Percentiles rank a stretch among this genome's conserved stretches.
phyloP scores from a whole-genome alignment of 192 early-diverging fungal genomes.

The Backusella psychrophila region DNA sequence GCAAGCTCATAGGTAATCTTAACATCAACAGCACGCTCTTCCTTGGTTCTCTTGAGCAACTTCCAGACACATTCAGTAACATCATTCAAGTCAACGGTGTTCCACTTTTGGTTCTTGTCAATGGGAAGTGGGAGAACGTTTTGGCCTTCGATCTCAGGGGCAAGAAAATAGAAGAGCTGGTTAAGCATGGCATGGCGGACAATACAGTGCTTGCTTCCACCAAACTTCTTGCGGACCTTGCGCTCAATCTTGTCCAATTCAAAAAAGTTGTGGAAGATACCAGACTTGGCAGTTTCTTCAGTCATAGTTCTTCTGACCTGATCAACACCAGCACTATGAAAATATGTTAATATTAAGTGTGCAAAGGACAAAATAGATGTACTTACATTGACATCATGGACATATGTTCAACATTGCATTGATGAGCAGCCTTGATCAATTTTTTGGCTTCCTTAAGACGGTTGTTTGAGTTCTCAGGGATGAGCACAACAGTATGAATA shows the following conservation, averaged over 20 bases:
- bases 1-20: slow-evolving; percentile 11
- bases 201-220: background rate
- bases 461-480: slow-evolving; percentile 14
- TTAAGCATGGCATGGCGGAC: slow-evolving; percentile 15
- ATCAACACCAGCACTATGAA: slow-evolving; percentile 23
- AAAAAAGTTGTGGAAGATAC: slow-evolving; percentile 11
- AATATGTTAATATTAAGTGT: background rate
- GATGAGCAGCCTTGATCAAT: slow-evolving; percentile 10
- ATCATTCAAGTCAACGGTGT: slow-evolving; percentile 19
- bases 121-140: slow-evolving; percentile 14
- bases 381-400: slow-evolving; percentile 21
- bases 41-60: background rate
- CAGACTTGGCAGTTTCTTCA: background rate
- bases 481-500: slow-evolving; percentile 5
- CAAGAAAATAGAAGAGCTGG: slow-evolving; percentile 25
- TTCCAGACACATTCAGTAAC: slow-evolving; percentile 11
- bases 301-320: background rate
- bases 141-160: slow-evolving; percentile 14
- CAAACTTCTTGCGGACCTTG: background rate
- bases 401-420: slow-evolving; percentile 11
- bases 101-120: slow-evolving; percentile 22
- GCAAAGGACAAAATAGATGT: background rate
- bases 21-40: background rate
- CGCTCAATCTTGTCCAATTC: slow-evolving; percentile 20
- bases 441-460: slow-evolving; percentile 20